Conservation (phyloP, 805 yeast genomes). For the Hyphopichia homilentoma region DNA sequence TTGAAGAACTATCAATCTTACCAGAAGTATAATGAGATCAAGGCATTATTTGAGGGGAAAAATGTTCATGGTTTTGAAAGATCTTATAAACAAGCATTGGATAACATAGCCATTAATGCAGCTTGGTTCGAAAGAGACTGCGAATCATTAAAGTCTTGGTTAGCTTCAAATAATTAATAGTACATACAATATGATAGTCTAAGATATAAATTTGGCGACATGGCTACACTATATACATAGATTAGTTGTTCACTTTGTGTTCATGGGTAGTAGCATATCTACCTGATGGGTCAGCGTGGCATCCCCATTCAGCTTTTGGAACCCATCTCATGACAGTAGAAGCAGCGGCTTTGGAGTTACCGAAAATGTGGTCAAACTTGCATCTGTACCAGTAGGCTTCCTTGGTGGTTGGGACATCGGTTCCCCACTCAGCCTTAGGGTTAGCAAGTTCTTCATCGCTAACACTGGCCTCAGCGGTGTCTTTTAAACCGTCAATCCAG, state of each 20-base stretch:
- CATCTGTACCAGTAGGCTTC: slow-evolving; percentile 99
- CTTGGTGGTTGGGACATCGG: slow-evolving; percentile 91
- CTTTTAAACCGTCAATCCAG: slow-evolving; percentile 98
- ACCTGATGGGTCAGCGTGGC: slow-evolving; percentile 98
- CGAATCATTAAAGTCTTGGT: slow-evolving; percentile 42
- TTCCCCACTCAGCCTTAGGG: slow-evolving; percentile 96
- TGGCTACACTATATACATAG: slow-evolving; percentile 2
- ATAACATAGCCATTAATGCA: slow-evolving; percentile 46
- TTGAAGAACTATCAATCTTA: slow-evolving; percentile 37
- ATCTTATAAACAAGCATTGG: slow-evolving; percentile 54
- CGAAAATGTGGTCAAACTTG: slow-evolving; percentile 89
- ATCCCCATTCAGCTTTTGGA: slow-evolving; percentile 99
- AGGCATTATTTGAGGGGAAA: slow-evolving; percentile 25
- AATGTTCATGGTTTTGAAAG: slow-evolving; percentile 49
- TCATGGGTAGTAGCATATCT: slow-evolving; percentile 92
- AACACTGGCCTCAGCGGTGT: slow-evolving; percentile 82
- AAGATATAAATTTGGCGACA: slow-evolving; percentile 1
- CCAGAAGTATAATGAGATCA: slow-evolving; percentile 28
- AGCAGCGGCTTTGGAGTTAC: slow-evolving; percentile 84
- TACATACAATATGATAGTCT: slow-evolving; percentile 4
- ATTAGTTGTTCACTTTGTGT: slow-evolving; percentile 28
- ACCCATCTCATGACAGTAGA: slow-evolving; percentile 98
- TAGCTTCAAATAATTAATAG: slow-evolving; percentile 20
- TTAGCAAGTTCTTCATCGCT: slow-evolving; percentile 85
- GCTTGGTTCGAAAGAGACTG: slow-evolving; percentile 50